These are phyloP conservation scores for Phytophthora tubulina DNA, from an alignment of 352 stramenopile genomes.

Conservation along the genomic window DNA sequence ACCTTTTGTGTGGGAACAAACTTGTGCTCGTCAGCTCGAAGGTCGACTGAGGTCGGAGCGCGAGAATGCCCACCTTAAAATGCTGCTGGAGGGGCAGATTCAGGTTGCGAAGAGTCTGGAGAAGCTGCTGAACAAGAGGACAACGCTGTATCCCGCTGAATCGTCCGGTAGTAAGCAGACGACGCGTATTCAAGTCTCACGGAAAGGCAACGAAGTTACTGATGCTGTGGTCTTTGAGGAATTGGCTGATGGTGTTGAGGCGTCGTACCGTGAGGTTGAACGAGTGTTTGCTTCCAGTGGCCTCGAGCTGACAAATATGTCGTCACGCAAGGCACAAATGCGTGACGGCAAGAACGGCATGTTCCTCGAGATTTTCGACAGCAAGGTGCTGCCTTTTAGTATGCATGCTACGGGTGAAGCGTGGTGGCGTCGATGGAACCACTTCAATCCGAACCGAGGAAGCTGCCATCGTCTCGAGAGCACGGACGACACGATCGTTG, in stretches of 20 bases:
- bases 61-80: conserved; percentile 41
- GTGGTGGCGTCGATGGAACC: conserved; percentile 54
- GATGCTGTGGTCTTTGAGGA: conserved; percentile 41
- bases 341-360: conserved; percentile 39
- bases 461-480: conserved; percentile 34
- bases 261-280: conserved; percentile 43
- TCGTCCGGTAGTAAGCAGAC: conserved; percentile 36
- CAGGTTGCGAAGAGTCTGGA: conserved; percentile 38
- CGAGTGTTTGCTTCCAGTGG: conserved; percentile 38
- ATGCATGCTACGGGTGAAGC: conserved; percentile 44
- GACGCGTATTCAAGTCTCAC: conserved; percentile 26
- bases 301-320: conserved; percentile 23
- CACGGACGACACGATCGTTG: conserved; percentile 43
- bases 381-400: conserved; percentile 51
- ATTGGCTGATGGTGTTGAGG: conserved; percentile 38
- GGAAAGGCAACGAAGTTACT: conserved; percentile 19
- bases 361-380: conserved; percentile 53
- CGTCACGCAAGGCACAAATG: conserved; percentile 37
- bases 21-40: conserved; percentile 29
- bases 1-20: conserved; percentile 38
- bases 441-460: conserved; percentile 42
- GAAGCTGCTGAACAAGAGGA: conserved; percentile 37
- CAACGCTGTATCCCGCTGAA: conserved; percentile 15
- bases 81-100: conserved; percentile 33
- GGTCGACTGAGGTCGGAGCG: conserved; percentile 26